Evolutionary conservation across 768 basidiomycete genomes (phyloP).

Genomic region (Sutorius australiensis): DNA sequence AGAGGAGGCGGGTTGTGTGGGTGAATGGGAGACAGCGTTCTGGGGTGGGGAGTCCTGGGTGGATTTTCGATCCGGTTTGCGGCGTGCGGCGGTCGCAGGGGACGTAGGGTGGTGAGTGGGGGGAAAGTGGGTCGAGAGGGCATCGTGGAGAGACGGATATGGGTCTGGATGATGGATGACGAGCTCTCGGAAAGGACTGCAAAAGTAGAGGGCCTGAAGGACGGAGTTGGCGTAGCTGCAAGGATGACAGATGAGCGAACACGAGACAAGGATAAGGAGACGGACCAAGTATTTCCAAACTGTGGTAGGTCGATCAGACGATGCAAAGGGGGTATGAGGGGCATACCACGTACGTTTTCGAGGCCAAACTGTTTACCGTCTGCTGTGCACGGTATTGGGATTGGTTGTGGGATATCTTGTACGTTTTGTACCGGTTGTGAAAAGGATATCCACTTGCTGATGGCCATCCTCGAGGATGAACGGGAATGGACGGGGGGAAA

Average conservation of each 20-base stretch:
- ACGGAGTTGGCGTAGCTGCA: constrained; percentile 97
- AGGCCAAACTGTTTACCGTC: constrained; percentile 92
- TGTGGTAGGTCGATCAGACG: constrained; percentile 30
- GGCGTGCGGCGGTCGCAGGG: constrained; percentile 37
- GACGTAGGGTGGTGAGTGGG: constrained; percentile 24
- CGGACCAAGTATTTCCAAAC: constrained; percentile 97
- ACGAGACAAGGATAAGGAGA: constrained; percentile 2
- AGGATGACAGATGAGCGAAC: background rate
- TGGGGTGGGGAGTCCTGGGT: constrained; percentile 32
- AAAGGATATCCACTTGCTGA: constrained; percentile 40
- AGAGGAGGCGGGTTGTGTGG: constrained; percentile 47
- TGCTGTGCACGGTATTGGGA: constrained; percentile 45
- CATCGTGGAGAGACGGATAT: constrained; percentile 37
- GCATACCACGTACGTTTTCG: constrained; percentile 74
- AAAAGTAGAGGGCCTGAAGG: constrained; percentile 94
- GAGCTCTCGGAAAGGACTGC: constrained; percentile 87
- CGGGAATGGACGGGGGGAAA: background rate
- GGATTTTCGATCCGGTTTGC: constrained; percentile 56
- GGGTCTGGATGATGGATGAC: constrained; percentile 66
- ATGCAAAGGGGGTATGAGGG: constrained; percentile 1
- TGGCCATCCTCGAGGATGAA: constrained; percentile 26
- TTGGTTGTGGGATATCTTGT: constrained; percentile 30
- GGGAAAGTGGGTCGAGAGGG: constrained; percentile 23
- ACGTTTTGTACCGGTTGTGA: constrained; percentile 21
- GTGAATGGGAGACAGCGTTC: constrained; percentile 26